phyloP scores from a whole-genome alignment of 192 early-diverging fungal genomes.

The Cladochytrium replicatum region DNA sequence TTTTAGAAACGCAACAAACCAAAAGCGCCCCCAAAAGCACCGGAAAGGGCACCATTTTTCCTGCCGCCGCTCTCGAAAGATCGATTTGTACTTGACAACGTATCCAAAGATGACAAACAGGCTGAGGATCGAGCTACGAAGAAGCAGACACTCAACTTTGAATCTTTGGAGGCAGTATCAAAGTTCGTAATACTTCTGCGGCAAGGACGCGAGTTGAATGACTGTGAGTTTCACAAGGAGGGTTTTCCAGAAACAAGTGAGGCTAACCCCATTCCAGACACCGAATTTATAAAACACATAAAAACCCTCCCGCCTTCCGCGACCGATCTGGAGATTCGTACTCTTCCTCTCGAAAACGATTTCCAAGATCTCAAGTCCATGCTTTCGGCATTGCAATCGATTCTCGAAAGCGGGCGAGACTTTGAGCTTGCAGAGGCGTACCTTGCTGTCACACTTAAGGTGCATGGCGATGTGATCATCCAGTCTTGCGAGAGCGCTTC shows the following conservation, averaged over 20 bases:
- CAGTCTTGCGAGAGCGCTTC: conserved; percentile 47
- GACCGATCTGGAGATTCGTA: conserved; percentile 77
- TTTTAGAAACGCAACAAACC: conserved; percentile 78
- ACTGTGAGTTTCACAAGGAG: conserved; percentile 11
- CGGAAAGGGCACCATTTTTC: conserved; percentile 92
- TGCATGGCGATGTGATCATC: conserved; percentile 66
- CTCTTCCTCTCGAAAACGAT: conserved; percentile 58
- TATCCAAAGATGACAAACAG: conserved; percentile 23
- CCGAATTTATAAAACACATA: conserved; percentile 58
- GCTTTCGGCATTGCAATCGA: conserved; percentile 50
- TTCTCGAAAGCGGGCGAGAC: conserved; percentile 56
- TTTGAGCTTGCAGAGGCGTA: conserved; percentile 83
- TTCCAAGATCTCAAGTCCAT: conserved; percentile 53
- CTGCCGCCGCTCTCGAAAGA: conserved; percentile 68
- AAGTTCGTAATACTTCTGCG: conserved; percentile 52
- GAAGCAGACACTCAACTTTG: conserved; percentile 30
- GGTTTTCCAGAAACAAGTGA: neutral
- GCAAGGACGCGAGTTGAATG: conserved; percentile 26
- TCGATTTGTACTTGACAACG: conserved; percentile 53
- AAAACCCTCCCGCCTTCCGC: conserved; percentile 73
- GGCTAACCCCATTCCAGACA: conserved; percentile 15
- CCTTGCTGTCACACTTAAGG: conserved; percentile 62
- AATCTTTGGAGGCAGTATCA: conserved; percentile 43
- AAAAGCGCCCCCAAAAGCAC: conserved; percentile 73
- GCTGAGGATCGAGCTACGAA: conserved; percentile 16